phyloP scores from a whole-genome alignment of 345 rosid species.

The Garcia nutans region DNA sequence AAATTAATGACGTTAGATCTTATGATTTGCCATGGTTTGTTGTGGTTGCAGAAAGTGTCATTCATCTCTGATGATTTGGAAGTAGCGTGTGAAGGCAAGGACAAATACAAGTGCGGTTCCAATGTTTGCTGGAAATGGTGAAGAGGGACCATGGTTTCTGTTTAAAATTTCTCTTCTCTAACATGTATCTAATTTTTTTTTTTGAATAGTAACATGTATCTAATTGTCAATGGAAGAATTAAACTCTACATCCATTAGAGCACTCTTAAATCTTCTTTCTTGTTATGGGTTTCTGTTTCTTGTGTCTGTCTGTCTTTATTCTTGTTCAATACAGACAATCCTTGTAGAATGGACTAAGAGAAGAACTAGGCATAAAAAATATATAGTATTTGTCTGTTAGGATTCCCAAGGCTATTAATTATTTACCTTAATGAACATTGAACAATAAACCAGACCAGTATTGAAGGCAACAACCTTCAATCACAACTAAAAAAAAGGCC shows the following conservation, averaged over 20 bases:
- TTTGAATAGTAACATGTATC: too few relatives aligned
- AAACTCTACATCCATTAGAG: slow-evolving; percentile 13
- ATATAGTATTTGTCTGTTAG: not conserved
- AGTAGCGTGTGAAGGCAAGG: slow-evolving; percentile 92
- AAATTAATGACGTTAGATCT: not conserved
- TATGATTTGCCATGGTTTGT: not conserved
- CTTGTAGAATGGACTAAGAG: not conserved
- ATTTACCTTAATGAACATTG: too few relatives aligned
- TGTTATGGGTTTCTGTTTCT: not conserved
- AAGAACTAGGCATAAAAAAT: not conserved
- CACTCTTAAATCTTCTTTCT: not conserved
- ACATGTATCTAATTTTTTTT: too few relatives aligned
- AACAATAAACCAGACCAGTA: not conserved
- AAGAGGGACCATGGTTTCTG: slow-evolving; percentile 24
- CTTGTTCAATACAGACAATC: not conserved
- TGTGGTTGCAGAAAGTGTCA: slow-evolving; percentile 80
- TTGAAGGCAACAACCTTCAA: not conserved
- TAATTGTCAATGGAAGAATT: slow-evolving; percentile 22
- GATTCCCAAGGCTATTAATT: not conserved
- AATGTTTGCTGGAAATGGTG: slow-evolving; percentile 99
- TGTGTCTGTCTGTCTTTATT: not conserved
- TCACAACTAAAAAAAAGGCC: not conserved
- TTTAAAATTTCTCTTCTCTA: slow-evolving; percentile 8
- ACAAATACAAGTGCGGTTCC: slow-evolving; percentile 97
- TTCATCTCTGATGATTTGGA: slow-evolving; percentile 76